Percentiles rank a stretch among this genome's conserved stretches.
phyloP scores from a whole-genome alignment of 2,329 filamentous ascomycete species.

The Ustulina deusta region DNA sequence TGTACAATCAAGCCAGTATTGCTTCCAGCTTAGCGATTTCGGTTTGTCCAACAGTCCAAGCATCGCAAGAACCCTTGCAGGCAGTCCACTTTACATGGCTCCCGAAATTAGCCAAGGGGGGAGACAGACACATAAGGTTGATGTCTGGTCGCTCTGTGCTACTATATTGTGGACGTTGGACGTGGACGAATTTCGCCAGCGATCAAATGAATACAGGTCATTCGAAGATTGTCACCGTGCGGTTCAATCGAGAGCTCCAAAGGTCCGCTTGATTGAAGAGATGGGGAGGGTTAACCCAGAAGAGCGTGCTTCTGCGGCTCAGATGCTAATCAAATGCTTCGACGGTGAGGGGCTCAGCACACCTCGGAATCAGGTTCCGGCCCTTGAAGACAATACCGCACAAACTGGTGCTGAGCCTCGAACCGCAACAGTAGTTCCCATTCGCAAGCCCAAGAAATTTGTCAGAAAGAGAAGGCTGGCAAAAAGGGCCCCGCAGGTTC shows the following conservation, averaged over 20 bases:
- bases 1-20: accelerated
- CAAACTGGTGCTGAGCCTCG: no score
- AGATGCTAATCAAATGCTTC: conserved; percentile 38
- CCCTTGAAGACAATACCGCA: no score
- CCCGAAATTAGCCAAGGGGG: background rate
- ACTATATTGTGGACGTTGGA: conserved; percentile 18
- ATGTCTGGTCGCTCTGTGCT: conserved; percentile 22
- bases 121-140: background rate
- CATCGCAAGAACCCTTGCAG: background rate
- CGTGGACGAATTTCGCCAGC: background rate
- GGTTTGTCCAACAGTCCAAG: background rate
- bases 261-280: background rate
- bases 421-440: no score
- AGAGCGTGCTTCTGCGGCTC: conserved; percentile 37
- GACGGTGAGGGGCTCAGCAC: conserved; percentile 9
- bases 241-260: background rate
- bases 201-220: background rate
- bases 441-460: no score
- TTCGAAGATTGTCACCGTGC: no score
- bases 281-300: conserved; percentile 23
- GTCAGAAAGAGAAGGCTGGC: no score
- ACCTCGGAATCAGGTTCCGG: background rate
- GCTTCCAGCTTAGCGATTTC: conserved; percentile 19
- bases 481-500: no score
- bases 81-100: background rate